Base-by-base conservation (phyloP, 225 moss, liverwort and hornwort genomes). In the Polytrichum formosum region DNA sequence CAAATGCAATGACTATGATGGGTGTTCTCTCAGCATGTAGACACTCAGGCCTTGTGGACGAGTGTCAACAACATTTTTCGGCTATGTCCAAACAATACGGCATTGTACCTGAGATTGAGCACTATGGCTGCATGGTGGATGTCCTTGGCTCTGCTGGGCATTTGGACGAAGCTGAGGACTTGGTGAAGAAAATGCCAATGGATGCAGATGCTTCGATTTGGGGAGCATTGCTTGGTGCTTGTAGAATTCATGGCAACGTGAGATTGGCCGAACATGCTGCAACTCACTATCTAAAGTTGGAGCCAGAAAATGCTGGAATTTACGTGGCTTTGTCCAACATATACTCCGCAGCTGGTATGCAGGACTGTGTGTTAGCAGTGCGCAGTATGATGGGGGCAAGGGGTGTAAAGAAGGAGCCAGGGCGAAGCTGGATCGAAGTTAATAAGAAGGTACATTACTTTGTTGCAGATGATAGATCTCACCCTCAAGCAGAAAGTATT, bases 121-220 rank as follows among this genome's bases (percentile, higher is more conserved):
- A 72, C 37, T 72, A 72, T 1, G 28, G 60, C 31, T 72, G 72
- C 62, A 22, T 72, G 72, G 72, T 72, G 25, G 72, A 72, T 6
- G 9, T 72, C 16, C 62, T 72, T 59, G 59, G 72, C 20, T 28
- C 62, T 18, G 63, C 72, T 1, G 72, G 72, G 29, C 28, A 31
- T 35, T 35, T 72, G 63, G 61, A 53, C 3, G 60, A 72, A 62
- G 72, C 62, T 6, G 37, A 72, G 63, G 29, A 60, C 37, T 61
- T 6, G 18, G 30, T 72, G 17, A 46, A 63, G 62, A 60, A 26
- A 7, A 63, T 61, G 62, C 63, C 72, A 19, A 23, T 22, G 18
- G 46, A 13, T 20, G 62, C 60, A 9, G n/a, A 37, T 63, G 30
- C 46, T 72, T 25, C 61, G 10, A 35, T 61, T 28, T 72, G 72